Base-by-base conservation (phyloP, 1,284 basidiomycete species). In the Heterobasidion irregulare region DNA sequence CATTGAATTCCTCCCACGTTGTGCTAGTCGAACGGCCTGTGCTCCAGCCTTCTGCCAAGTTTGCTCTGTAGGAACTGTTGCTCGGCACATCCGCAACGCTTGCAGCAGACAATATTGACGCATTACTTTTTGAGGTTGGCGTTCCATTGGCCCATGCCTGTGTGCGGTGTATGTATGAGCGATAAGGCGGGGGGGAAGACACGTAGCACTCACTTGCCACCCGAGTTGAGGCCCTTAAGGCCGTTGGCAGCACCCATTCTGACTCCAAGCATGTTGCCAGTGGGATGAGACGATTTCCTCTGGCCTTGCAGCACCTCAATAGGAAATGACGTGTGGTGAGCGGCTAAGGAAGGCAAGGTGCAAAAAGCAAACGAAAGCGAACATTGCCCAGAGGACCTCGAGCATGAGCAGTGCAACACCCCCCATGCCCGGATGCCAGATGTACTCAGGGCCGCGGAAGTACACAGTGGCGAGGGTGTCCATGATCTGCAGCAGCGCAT, bases 391-490 rank as follows among this genome's bases (percentile, higher is more conserved):
- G n/a, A n/a, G n/a, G 12, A 89, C 78, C 64, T 89, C 82, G 59
- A 91, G 82, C 6, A 89, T 84, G 8, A 91, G 75, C 60, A 78
- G 81, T 0, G 89, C 88, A 1, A 89, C 76, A 26, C 88, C 89
- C 63, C 90, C 88, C 2, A 74, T 76, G 8, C 85, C 86, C 1
- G 86, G 83, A 10, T 75, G 76, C 41, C 89, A 80, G 47, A 80
- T 76, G 61, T 89, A 90, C 59, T 90, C 88, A 34, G 78, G 74
- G 1, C 84, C 84, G 52, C 77, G 76, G 66, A 86, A 91, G 9
- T 83, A 77, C 8, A 89, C 79, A 7, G 77, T 81, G 0, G 79
- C 76, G n/a, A 88, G 68, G 0, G 80, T 79, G 63, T 91, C 88
- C 0, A 82, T 82, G 12, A 86, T 72, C 55, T 84, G 77, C 26